Percentiles rank a stretch among this genome's conserved stretches.
Evolutionary conservation across 768 basidiomycete genomes (phyloP).

Genomic region (Serendipita sp.): DNA sequence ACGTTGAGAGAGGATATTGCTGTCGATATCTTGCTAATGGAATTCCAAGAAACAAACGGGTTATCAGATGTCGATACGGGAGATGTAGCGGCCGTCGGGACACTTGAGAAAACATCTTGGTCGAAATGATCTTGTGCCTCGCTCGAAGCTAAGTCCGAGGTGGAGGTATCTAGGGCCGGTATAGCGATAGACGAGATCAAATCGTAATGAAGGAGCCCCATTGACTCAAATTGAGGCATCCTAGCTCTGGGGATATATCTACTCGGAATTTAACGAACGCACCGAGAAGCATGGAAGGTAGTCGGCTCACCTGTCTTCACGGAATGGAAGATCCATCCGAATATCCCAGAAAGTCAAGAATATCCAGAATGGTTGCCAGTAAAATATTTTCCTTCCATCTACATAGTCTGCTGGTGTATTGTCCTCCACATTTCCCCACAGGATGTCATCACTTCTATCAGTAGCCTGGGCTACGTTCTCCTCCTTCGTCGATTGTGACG

Average conservation of each 20-base stretch:
- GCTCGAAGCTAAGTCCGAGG: background rate
- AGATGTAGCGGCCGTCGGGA: background rate
- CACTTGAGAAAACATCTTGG: background rate
- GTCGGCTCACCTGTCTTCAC: constrained; percentile 49
- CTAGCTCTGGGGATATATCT: constrained; percentile 90
- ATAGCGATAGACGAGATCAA: constrained; percentile 79
- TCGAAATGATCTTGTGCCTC: constrained; percentile 1
- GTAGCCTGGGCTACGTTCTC: background rate
- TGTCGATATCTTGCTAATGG: background rate
- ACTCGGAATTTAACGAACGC: constrained; percentile 8
- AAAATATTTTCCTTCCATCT: constrained; percentile 41
- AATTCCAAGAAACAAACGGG: background rate
- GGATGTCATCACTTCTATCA: background rate
- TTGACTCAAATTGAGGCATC: constrained; percentile 94
- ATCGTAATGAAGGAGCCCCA: constrained; percentile 81
- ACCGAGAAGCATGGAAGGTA: background rate
- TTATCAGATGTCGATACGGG: background rate
- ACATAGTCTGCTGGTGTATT: constrained; percentile 11
- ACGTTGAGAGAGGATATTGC: background rate
- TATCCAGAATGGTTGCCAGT: constrained; percentile 87
- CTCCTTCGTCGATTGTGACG: background rate
- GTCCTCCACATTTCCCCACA: background rate
- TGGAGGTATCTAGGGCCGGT: constrained; percentile 23
- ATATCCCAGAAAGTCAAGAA: constrained; percentile 73
- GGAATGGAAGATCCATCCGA: constrained; percentile 71